Conservation (phyloP, 2,329 filamentous ascomycete species). For the Monosporascus sp. region DNA sequence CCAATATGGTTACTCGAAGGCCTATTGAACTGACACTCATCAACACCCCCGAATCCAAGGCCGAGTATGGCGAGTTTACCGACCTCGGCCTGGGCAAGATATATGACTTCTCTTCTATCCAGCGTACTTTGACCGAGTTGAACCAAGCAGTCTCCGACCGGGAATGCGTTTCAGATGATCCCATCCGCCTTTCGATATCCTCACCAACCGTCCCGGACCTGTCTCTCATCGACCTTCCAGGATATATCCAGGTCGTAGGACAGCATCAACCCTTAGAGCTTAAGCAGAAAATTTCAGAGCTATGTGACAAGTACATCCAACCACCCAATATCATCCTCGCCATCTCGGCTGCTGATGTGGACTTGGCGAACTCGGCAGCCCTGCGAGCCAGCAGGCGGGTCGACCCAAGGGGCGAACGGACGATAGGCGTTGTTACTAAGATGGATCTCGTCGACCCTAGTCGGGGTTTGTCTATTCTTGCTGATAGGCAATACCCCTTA, state of each 20-base stretch:
- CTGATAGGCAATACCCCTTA: conserved; percentile 87
- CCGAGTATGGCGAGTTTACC: conserved; percentile 95
- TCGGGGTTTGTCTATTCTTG: conserved; percentile 72
- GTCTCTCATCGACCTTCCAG: conserved; percentile 91
- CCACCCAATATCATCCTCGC: conserved; percentile 93
- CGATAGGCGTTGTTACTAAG: conserved; percentile 98
- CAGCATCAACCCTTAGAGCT: conserved; percentile 85
- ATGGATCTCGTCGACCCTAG: conserved; percentile 92
- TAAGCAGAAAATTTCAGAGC: conserved; percentile 91
- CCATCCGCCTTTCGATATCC: conserved; percentile 91
- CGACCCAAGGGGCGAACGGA: conserved; percentile 89
- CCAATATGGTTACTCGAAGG: conserved; percentile 94
- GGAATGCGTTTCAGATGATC: conserved; percentile 93
- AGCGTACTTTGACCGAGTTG: conserved; percentile 88
- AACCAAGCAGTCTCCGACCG: conserved; percentile 87
- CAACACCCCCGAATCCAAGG: conserved; percentile 81
- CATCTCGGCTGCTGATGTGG: conserved; percentile 95
- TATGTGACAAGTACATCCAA: conserved; percentile 98
- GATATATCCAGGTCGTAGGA: conserved; percentile 94
- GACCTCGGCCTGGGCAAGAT: conserved; percentile 85
- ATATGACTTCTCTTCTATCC: conserved; percentile 86
- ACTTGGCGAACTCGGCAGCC: conserved; percentile 93
- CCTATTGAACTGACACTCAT: conserved; percentile 95
- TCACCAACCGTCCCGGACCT: conserved; percentile 93
- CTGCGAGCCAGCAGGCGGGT: conserved; percentile 84